Evolutionary conservation across 2,329 filamentous ascomycete genomes (phyloP), one percentile per base, ranked within the genome.

Genomic region (Atkinsonella texensis): DNA sequence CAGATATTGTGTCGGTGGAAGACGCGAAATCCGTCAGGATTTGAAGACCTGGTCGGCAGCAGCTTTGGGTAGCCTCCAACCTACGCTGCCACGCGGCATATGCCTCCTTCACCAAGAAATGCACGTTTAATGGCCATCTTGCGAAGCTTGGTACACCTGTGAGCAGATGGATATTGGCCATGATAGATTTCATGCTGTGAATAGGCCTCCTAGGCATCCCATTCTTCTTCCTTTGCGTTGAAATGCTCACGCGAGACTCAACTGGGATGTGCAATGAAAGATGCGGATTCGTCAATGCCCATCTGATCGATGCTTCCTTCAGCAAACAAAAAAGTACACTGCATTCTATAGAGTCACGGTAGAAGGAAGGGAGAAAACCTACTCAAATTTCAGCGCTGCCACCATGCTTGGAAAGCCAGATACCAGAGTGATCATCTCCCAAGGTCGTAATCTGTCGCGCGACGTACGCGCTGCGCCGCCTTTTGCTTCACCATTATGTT

Each of bases 321-420:
- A 58, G 49, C 41, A 46, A 39, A 33, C 18, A 23, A 11, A 11
- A 38, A n/a, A 44, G 13, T 18, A 20, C 39, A 46, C 8, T 73
- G 31, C 10, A 38, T 20, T 13, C 32, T 17, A 7, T 12, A 12
- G 10, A 32, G 20, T 2, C 17, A 42, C 18, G 23, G 15, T 6
- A 15, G 38, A 15, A 12, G 13, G 6, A 32, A 48, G 15, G 39
- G 9, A 10, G 45, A n/a, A 39, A 17, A 46, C 81, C 64, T 74
- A 93, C 85, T 97, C 91, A 63, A 98, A 97, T 63, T 97, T 91
- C 56, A 98, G 70, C 1, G 93, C 93, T 0, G 87, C 89, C 38
- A 91, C 81, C 61, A 84, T 84, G 58, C 86, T 91, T 0, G 87
- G 89, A 57, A 98, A 98, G 0, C 91, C 91, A 7, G 87, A 86